phyloP scores from a whole-genome alignment of 352 stramenopile species.

The Phytophthora sp. region DNA sequence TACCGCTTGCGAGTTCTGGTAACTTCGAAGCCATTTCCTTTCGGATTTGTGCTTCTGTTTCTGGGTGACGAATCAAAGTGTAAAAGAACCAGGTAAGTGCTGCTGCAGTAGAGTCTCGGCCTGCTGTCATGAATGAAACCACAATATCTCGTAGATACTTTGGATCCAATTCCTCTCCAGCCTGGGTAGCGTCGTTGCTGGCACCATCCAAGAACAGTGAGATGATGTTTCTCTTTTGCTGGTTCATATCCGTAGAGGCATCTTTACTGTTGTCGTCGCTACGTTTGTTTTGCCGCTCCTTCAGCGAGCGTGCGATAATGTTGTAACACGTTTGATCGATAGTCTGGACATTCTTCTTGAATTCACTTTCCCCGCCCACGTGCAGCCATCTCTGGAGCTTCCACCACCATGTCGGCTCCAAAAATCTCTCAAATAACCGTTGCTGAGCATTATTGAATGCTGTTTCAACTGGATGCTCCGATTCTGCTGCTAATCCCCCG shows the following conservation, averaged over 20 bases:
- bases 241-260: neutral
- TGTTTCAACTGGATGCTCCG: slow-evolving; percentile 26
- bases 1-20: slow-evolving; percentile 12
- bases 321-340: slow-evolving; percentile 39
- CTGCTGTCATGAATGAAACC: slow-evolving; percentile 78
- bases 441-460: slow-evolving; percentile 48
- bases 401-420: slow-evolving; percentile 46
- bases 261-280: neutral
- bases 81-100: slow-evolving; percentile 77
- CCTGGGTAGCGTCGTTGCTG: slow-evolving; percentile 11
- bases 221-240: slow-evolving; percentile 36
- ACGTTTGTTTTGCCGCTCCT: slow-evolving; percentile 1
- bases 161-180: slow-evolving; percentile 28
- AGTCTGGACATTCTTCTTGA: slow-evolving; percentile 35
- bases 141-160: slow-evolving; percentile 67
- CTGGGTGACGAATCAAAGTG: slow-evolving; percentile 49
- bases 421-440: slow-evolving; percentile 38
- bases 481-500: slow-evolving; percentile 6
- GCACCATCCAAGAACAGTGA: slow-evolving; percentile 51
- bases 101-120: slow-evolving; percentile 68
- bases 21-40: slow-evolving; percentile 39
- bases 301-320: slow-evolving; percentile 42
- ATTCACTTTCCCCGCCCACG: slow-evolving; percentile 33
- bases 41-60: slow-evolving; percentile 42
- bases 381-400: slow-evolving; percentile 44